Evolutionary conservation across 2,329 filamentous ascomycete species (phyloP), one percentile per base, ranked within the genome.

Genomic region (Elsinoe necatrix): DNA sequence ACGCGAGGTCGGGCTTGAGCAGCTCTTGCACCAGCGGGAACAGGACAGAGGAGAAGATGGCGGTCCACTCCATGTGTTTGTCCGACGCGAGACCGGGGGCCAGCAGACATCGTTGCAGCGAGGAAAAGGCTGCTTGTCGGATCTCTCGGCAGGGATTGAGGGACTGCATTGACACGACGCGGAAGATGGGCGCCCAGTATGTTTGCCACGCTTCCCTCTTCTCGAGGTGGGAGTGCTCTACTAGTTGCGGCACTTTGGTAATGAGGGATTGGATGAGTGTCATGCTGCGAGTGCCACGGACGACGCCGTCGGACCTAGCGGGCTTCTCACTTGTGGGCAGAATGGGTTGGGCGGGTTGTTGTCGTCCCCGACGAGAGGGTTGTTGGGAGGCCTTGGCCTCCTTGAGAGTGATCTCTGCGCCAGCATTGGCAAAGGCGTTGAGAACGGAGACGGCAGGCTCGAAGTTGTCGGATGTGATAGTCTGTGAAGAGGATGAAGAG

Each of bases 181-280:
- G 83, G 71, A 98, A 93, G 23, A 98, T 90, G 1, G 92, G 93
- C 12, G 91, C 85, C 93, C 93, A 98, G 70, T 98, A 98, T 7
- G 93, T 89, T 52, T 89, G 90, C 93, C 93, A 98, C 12, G 93
- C 93, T 87, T 63, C 59, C 39, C 63, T 61, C 56, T 64, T 63
- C 60, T 96, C 93, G 1, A 97, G 82, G 65, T 96, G 92, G 20
- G 91, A 96, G 67, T 95, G 89, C 67, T 89, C 82, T 76, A 98
- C 96, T 34, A 97, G 80, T 55, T 85, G 80, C 1, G 92, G 89
- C 21, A 95, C 90, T 39, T 89, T 84, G 55, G 78, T 78, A 1
- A 89, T 95, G 72, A 97, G 81, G 60, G 84, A 82, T 65, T 91
- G 89, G 54, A 97, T 85, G 57, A 92, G 82, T 25, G 81, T 81